Percentiles rank a stretch among this genome's conserved stretches.
phyloP scores from a whole-genome alignment of 805 yeast genomes.

The Yarrowia hollandica region DNA sequence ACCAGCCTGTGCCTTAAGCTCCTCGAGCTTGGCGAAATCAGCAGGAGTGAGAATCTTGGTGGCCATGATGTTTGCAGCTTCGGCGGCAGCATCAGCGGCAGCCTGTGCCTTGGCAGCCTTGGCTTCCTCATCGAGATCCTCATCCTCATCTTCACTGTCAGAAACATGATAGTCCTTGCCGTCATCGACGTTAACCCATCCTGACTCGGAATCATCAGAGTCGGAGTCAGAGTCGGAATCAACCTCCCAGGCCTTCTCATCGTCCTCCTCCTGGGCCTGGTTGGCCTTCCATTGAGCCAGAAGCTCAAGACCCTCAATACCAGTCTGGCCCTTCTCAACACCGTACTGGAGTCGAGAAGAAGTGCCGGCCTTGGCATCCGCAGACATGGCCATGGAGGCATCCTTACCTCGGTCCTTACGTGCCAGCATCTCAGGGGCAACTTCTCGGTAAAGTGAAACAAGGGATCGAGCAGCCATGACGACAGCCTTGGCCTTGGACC shows the following conservation, averaged over 20 bases:
- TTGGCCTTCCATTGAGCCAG: constrained; percentile 80
- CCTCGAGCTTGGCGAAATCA: constrained; percentile 93
- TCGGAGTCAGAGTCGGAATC: constrained; percentile 51
- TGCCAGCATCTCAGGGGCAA: constrained; percentile 93
- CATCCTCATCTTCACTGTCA: constrained; percentile 53
- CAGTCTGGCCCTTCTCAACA: constrained; percentile 64
- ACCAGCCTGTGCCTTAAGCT: constrained; percentile 81
- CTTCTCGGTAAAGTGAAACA: constrained; percentile 82
- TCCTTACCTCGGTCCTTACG: constrained; percentile 90
- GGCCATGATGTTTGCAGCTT: constrained; percentile 57
- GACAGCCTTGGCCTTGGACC: constrained; percentile 91
- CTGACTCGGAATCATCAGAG: constrained; percentile 67
- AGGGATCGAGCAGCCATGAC: constrained; percentile 91
- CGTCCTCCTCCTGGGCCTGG: constrained; percentile 56
- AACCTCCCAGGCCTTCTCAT: constrained; percentile 59
- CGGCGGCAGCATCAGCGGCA: constrained; percentile 35
- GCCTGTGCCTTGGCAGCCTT: constrained; percentile 39
- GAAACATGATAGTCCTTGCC: constrained; percentile 66
- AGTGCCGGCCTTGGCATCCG: constrained; percentile 40
- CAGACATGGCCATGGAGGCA: constrained; percentile 76
- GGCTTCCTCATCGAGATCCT: constrained; percentile 33
- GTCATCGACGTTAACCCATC: constrained; percentile 87
- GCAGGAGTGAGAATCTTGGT: constrained; percentile 91
- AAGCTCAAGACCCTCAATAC: constrained; percentile 88
- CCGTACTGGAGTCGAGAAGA: constrained; percentile 52